Conservation (phyloP, 2,329 filamentous ascomycete genomes). For the Juglanconis sp. region DNA sequence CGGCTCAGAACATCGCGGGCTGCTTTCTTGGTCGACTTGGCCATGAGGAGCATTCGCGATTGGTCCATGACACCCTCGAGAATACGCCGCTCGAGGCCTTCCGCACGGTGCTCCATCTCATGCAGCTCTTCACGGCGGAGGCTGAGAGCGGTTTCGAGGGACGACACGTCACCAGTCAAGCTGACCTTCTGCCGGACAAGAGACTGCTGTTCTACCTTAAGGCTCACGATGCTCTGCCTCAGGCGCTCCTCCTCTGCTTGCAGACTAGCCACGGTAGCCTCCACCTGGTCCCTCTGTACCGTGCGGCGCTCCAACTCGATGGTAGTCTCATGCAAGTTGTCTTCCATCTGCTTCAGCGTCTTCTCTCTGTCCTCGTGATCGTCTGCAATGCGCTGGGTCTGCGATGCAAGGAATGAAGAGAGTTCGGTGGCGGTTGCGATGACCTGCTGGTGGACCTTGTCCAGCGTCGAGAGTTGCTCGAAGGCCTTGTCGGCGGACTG, state of each 20-base stretch:
- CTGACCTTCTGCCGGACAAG: slow-evolving; percentile 75
- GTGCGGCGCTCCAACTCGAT: slow-evolving; percentile 76
- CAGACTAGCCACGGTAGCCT: slow-evolving; percentile 48
- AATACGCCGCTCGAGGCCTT: slow-evolving; percentile 85
- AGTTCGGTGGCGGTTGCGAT: slow-evolving; percentile 81
- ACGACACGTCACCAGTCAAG: slow-evolving; percentile 80
- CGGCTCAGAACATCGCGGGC: slow-evolving; percentile 56
- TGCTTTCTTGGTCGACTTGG: slow-evolving; percentile 50
- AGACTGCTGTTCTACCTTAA: slow-evolving; percentile 70
- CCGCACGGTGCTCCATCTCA: slow-evolving; percentile 84
- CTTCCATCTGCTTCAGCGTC: slow-evolving; percentile 77
- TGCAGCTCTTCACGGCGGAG: slow-evolving; percentile 88
- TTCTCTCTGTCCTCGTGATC: slow-evolving; percentile 77
- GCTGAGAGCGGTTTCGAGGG: slow-evolving; percentile 83
- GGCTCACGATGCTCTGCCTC: slow-evolving; percentile 51
- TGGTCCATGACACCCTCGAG: slow-evolving; percentile 95
- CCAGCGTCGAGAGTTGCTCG: slow-evolving; percentile 74
- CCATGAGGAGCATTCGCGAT: slow-evolving; percentile 83
- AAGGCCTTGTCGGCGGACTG: slow-evolving; percentile 67
- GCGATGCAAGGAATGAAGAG: slow-evolving; percentile 73
- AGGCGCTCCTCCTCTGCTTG: slow-evolving; percentile 50
- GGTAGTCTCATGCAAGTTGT: slow-evolving; percentile 74
- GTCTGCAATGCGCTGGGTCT: slow-evolving; percentile 71
- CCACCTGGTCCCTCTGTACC: slow-evolving; percentile 61
- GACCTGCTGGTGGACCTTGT: slow-evolving; percentile 86